phyloP scores from a whole-genome alignment of 768 basidiomycete genomes.

The Lactifluus piperatus region DNA sequence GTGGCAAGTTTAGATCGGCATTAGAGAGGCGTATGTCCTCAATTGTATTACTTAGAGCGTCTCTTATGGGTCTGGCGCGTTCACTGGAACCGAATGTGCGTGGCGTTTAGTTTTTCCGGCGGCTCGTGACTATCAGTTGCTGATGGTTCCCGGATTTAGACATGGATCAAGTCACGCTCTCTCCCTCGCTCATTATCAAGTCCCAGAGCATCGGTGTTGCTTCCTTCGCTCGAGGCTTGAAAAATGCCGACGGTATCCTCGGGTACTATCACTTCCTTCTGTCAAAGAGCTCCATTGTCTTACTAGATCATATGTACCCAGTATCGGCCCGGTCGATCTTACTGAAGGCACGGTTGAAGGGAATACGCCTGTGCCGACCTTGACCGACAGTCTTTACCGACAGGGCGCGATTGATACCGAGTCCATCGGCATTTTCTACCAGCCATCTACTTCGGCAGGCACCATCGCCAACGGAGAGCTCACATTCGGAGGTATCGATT shows the following conservation, averaged over 20 bases:
- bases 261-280: constrained; percentile 28
- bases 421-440: constrained; percentile 44
- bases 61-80: constrained; percentile 16
- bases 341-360: constrained; percentile 37
- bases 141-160: constrained; percentile 18
- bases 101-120: neutral
- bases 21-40: constrained; percentile 31
- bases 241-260: constrained; percentile 41
- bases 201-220: constrained; percentile 35
- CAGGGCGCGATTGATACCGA: constrained; percentile 39
- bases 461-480: constrained; percentile 43
- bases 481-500: constrained; percentile 45
- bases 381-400: constrained; percentile 47
- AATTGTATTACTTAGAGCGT: constrained; percentile 33
- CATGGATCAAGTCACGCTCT: constrained; percentile 9
- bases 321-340: constrained; percentile 44
- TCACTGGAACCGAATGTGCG: constrained; percentile 16
- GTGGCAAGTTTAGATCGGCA: constrained; percentile 26
- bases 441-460: constrained; percentile 34
- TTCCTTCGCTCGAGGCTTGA: constrained; percentile 22
- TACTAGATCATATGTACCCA: constrained; percentile 17
- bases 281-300: neutral
- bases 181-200: constrained; percentile 16
- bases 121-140: constrained; percentile 14
- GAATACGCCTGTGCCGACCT: constrained; percentile 37